A percentile compares a stretch with the other conserved stretches of the same genome.
These are phyloP conservation scores for Dryas integrifolia DNA, from an alignment of 331 rosid genomes.

Conservation along the genomic window DNA sequence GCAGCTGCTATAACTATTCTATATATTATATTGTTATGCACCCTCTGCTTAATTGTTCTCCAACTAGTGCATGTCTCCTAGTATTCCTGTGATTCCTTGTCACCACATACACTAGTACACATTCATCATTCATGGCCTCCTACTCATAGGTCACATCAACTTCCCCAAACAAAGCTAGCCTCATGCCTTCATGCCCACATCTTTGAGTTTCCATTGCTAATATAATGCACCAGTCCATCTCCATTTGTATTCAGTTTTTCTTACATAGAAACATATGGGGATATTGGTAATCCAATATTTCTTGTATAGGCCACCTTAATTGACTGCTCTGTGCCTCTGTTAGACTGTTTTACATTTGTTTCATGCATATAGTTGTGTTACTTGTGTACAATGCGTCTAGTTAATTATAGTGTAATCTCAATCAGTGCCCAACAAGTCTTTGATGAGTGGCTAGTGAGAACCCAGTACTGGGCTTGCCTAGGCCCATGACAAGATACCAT, in stretches of 20 bases:
- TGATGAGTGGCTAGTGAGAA: background rate
- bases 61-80: conserved; percentile 42
- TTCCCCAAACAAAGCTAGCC: background rate
- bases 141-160: conserved; percentile 34
- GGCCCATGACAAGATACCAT: background rate
- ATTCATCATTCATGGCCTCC: conserved; percentile 11
- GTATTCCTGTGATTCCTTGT: conserved; percentile 48
- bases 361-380: no score
- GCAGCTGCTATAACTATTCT: conserved; percentile 17
- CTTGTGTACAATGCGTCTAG: no score
- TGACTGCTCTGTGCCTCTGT: no score
- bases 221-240: no score
- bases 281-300: no score
- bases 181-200: background rate
- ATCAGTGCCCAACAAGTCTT: background rate
- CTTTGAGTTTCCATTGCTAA: background rate
- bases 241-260: no score
- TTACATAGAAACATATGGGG: no score
- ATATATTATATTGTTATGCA: background rate
- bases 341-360: no score
- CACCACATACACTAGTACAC: conserved; percentile 7
- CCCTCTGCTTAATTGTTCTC: conserved; percentile 13
- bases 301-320: no score
- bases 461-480: background rate
- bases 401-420: no score